Conservation (phyloP, 208 protist genomes). For the Acanthamoeba lenticulata region DNA sequence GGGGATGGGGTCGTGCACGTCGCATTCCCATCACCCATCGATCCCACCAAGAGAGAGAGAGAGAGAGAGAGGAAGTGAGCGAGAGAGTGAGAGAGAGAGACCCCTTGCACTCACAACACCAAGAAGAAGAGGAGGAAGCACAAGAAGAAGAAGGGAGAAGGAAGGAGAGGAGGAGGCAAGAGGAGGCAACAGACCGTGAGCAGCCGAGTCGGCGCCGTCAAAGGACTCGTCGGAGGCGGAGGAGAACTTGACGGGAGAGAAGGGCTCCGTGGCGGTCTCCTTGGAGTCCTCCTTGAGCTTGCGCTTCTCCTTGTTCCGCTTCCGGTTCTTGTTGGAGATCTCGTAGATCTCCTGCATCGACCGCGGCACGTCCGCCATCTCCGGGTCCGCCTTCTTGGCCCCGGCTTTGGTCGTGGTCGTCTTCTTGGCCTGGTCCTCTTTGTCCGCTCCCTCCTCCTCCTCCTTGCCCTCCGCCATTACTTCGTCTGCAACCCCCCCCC, state of each 20-base stretch:
- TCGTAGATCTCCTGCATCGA: conserved; percentile 43
- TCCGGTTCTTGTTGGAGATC: conserved; percentile 51
- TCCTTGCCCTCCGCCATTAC: not conserved
- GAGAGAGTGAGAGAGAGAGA: too few species aligned
- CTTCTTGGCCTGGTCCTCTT: not conserved
- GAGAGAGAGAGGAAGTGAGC: too few species aligned
- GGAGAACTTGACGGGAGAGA: conserved; percentile 10
- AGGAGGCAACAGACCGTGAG: too few species aligned
- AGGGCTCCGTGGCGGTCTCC: not conserved
- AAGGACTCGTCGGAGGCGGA: conserved; percentile 7
- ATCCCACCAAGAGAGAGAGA: too few species aligned
- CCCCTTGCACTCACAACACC: too few species aligned
- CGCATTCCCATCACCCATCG: too few species aligned
- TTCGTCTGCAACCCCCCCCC: not conserved
- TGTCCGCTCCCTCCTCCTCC: not conserved
- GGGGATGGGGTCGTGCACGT: too few species aligned
- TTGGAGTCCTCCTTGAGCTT: conserved; percentile 58
- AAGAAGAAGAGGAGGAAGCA: not conserved
- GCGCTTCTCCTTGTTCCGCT: conserved; percentile 58
- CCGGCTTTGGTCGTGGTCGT: not conserved
- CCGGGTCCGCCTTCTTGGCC: not conserved
- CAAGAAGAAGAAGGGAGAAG: too few species aligned
- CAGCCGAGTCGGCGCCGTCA: conserved; percentile 40
- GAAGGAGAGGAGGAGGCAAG: too few species aligned
- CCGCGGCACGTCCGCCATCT: conserved; percentile 2